Evolutionary conservation across 2,329 filamentous ascomycete species (phyloP), one percentile per base, ranked within the genome.

Genomic region (Fonsecaea pedrosoi): DNA sequence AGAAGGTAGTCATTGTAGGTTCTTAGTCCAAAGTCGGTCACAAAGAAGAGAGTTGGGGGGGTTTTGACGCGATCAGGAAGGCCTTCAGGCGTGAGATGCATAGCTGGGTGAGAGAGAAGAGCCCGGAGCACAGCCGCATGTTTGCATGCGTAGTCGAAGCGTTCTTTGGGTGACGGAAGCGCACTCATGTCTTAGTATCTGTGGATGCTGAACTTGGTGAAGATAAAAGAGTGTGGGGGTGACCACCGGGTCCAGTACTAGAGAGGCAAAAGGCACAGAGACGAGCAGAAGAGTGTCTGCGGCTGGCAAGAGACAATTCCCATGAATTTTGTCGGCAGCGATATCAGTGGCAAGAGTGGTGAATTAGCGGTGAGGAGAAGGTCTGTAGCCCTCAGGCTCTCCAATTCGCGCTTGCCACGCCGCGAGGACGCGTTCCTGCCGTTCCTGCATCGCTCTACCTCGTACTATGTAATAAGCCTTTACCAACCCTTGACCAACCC

Each of bases 1-100:
- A 65, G 34, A 9, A 67, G n/a, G 54, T 65, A 69, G 4, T 62
- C 62, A 21, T 56, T 59, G 42, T 61, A 69, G 18, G 67, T 67
- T n/a, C 7, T 48, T 18, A 62, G 21, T 35, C 65, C 53, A 54
- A 67, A 69, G 35, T 69, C 64, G 30, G 62, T 54, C 25, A 67
- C 64, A 18, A 55, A 54, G 55, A 34, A 67, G 32, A 69, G 60
- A 6, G 67, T 65, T n/a, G 56, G 9, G 30, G 54, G 67, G n/a
- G 55, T 69, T 30, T 62, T 54, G 37, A 56, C 8, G 12, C 40
- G 50, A 38, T 69, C 61, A 8, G 67, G 59, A 18, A 54, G 25
- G 7, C 63, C 60, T 2, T 62, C 37, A 21, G 48, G 3, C 1
- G 37, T 64, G 30, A 54, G 37, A 8, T 32, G 6, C 50, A 60